Base-by-base conservation (phyloP, 129 eudicot genomes). In the Kitagawia praeruptora region DNA sequence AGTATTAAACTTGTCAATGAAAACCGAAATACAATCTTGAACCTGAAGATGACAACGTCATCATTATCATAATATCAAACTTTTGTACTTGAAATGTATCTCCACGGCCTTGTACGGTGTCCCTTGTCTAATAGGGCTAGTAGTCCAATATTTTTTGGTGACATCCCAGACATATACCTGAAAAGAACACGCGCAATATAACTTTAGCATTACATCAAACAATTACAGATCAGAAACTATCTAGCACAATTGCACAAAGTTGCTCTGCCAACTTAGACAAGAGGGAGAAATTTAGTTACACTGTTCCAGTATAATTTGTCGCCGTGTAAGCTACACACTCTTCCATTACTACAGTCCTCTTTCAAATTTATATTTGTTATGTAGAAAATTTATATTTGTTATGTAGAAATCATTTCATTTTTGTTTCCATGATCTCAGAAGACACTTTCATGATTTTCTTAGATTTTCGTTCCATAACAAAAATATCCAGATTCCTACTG, bases 41-140 rank as follows among this genome's bases (percentile, higher is more conserved):
- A 39, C 44, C 76, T 53, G 46, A 54, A 79, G 47, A 54, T 37
- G 81, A 31, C 75, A 47, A 46, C 34, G 8, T 70, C 74, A 34
- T 70, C 75, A 18, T 39, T 19, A 39, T 39, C 45, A 70, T 34
- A 45, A 76, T 75, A 12, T 89, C 84, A 85, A 70, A 87, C 71
- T 79, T 79, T 88, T 12, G 89, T 87, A 41, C 91, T 85, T 82
- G 98, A 87, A 49, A 90, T 78, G 78, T 85, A 81, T 82, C 92
- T 89, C 93, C 93, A 87, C 54, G 81, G 88, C 67, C 89, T 90
- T 69, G 80, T 82, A 41, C 85, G 85, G 75, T 93, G 88, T 47
- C 92, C 93, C 85, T 82, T 83, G 82, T 93, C 90, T 76, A 93
- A 69, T 66, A 93, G 85, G 87, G 87, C 78, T 67, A 90, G 82